Conservation (phyloP, 2,329 filamentous ascomycete genomes). For the Thielaviopsis punctulata region DNA sequence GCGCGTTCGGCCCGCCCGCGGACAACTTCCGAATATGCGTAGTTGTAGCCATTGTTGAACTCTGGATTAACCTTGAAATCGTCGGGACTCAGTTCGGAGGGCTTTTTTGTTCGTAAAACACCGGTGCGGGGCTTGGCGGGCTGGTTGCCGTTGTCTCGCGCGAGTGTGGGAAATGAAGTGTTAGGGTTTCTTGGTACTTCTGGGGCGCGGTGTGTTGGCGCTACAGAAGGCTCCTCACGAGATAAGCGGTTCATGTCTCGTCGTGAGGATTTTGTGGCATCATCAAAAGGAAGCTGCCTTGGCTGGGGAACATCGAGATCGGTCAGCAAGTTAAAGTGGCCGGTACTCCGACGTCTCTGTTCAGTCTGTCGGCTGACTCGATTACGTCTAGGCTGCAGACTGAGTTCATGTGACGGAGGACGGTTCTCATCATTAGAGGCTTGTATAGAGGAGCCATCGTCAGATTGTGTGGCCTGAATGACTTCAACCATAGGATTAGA, state of each 20-base stretch:
- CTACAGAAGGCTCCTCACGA: constrained; percentile 1
- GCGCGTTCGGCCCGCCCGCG: constrained; percentile 52
- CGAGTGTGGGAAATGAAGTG: not conserved
- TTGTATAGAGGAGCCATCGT: not conserved
- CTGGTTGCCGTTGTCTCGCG: not conserved
- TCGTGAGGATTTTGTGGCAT: not conserved
- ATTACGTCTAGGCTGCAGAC: not conserved
- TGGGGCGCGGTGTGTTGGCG: not conserved
- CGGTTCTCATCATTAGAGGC: not conserved
- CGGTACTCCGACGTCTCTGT: not conserved
- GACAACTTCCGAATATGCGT: constrained; percentile 59
- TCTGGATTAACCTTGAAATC: constrained; percentile 73
- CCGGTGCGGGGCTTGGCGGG: not conserved
- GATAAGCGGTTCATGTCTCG: not conserved
- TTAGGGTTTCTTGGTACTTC: not conserved
- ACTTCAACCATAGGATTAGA: not conserved
- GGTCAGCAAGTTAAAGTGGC: not conserved
- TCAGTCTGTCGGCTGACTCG: not conserved
- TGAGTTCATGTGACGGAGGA: not conserved
- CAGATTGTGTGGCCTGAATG: not conserved
- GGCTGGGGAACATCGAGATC: constrained; percentile 9
- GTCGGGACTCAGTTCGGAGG: constrained; percentile 39
- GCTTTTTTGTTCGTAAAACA: constrained; percentile 3
- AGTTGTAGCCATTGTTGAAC: constrained; percentile 52
- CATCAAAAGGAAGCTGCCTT: constrained; percentile 7